Conservation (phyloP, 2,329 filamentous ascomycete genomes). For the Coniochaeta ligniaria region DNA sequence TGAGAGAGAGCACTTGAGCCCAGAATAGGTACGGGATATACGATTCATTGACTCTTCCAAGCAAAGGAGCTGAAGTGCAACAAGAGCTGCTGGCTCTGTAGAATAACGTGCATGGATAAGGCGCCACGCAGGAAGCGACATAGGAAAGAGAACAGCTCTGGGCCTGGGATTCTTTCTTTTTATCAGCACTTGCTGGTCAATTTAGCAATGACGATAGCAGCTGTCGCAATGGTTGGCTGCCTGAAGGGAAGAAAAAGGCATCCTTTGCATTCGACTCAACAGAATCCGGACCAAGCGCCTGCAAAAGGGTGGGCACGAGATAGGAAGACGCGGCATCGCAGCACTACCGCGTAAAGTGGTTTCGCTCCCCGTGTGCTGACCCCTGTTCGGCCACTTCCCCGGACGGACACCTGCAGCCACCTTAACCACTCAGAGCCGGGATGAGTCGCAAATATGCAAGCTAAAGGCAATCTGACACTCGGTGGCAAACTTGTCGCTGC, state of each 20-base stretch:
- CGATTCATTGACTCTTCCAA: not conserved
- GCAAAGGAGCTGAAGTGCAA: not conserved
- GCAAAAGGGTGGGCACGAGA: slow-evolving; percentile 5
- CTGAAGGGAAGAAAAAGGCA: slow-evolving; percentile 4
- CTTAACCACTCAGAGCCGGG: not conserved
- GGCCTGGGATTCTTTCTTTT: not conserved
- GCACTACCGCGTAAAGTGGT: slow-evolving; percentile 23
- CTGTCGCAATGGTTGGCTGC: slow-evolving; percentile 10
- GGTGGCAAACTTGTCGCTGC: not conserved
- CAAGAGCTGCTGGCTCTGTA: not conserved
- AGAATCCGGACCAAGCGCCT: slow-evolving; percentile 11
- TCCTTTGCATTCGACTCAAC: slow-evolving; percentile 7
- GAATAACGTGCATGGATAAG: slow-evolving; percentile 11
- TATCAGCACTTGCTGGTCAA: slow-evolving; percentile 9
- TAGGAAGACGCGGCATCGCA: slow-evolving; percentile 15
- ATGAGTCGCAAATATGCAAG: not conserved
- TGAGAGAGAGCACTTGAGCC: not conserved
- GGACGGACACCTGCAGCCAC: slow-evolving; percentile 6
- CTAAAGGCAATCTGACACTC: not conserved
- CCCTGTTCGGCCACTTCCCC: slow-evolving; percentile 10
- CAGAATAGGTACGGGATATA: not conserved
- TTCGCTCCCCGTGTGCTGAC: slow-evolving; percentile 13
- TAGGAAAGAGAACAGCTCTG: slow-evolving; percentile 1
- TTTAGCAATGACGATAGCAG: slow-evolving; percentile 9
- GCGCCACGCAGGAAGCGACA: slow-evolving; percentile 6